phyloP scores from a whole-genome alignment of 495 filamentous ascomycete genomes.

The Schizothecium vesticola region DNA sequence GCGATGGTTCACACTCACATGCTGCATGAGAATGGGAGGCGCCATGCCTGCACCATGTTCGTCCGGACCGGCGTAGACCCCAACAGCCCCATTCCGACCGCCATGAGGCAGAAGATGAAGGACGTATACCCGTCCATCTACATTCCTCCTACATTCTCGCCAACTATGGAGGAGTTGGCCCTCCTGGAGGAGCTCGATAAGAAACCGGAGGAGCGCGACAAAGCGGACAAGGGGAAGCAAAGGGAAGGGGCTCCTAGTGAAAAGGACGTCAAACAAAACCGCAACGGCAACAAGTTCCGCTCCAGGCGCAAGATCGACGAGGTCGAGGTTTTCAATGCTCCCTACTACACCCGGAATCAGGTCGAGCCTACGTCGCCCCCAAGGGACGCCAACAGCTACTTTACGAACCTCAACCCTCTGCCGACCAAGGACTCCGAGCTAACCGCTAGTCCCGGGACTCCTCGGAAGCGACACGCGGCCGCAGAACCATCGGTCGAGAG shows the following conservation, averaged over 20 bases:
- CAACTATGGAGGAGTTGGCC: slow-evolving; percentile 32
- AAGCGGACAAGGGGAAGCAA: neutral
- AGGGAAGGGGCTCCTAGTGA: slow-evolving; percentile 4
- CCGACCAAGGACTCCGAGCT: slow-evolving; percentile 15
- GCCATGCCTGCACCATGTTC: slow-evolving; percentile 21
- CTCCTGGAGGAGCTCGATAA: slow-evolving; percentile 23
- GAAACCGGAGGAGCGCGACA: neutral
- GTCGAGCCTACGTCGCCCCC: neutral
- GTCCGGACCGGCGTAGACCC: slow-evolving; percentile 25
- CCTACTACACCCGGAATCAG: slow-evolving; percentile 25
- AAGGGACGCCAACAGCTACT: neutral
- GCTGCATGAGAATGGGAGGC: slow-evolving; percentile 22
- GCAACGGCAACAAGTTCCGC: slow-evolving; percentile 27
- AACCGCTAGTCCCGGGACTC: neutral
- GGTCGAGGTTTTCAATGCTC: slow-evolving; percentile 33
- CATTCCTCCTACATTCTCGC: slow-evolving; percentile 40
- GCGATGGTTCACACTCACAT: slow-evolving; percentile 27
- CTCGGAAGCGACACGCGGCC: slow-evolving; percentile 14
- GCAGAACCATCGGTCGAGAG: slow-evolving; percentile 7
- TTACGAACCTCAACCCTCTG: slow-evolving; percentile 15
- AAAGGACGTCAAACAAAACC: slow-evolving; percentile 18
- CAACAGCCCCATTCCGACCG: slow-evolving; percentile 12
- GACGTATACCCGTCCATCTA: slow-evolving; percentile 39
- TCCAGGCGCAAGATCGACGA: slow-evolving; percentile 28
- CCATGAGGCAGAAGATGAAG: slow-evolving; percentile 37